Percentiles rank a stretch among this genome's conserved stretches.
Conservation (phyloP, 345 rosid genomes). For the Euphorbia lathyris region DNA sequence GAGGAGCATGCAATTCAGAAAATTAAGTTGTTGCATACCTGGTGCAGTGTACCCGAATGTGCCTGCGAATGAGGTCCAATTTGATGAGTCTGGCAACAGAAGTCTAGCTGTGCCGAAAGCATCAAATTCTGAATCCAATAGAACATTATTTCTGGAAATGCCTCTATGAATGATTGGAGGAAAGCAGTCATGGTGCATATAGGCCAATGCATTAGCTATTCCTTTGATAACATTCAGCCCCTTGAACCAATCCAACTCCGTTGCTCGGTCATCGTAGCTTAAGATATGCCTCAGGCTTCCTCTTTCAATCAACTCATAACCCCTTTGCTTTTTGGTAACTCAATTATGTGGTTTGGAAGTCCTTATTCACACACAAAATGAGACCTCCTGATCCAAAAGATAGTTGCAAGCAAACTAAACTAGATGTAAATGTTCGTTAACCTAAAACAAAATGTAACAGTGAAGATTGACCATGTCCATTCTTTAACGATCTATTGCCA, state of each 20-base stretch:
- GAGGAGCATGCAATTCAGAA: not conserved
- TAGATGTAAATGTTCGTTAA: not conserved
- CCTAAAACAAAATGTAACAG: not conserved
- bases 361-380: no score
- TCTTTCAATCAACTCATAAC: slow-evolving; percentile 16
- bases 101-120: slow-evolving; percentile 11
- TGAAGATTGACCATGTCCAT: not conserved
- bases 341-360: no score
- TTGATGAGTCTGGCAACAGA: slow-evolving; percentile 5
- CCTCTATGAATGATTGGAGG: slow-evolving; percentile 17
- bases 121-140: slow-evolving; percentile 8
- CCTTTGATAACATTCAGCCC: slow-evolving; percentile 17
- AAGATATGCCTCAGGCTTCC: slow-evolving; percentile 7
- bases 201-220: slow-evolving; percentile 8
- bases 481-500: not conserved
- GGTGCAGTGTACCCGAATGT: slow-evolving; percentile 18
- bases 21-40: not conserved
- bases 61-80: slow-evolving; percentile 19
- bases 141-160: slow-evolving; percentile 11
- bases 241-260: slow-evolving; percentile 9
- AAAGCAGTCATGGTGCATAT: slow-evolving; percentile 19
- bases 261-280: not conserved
- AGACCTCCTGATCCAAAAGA: no score
- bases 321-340: not conserved
- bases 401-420: no score